Evolutionary conservation across 371 early-diverging fungal genomes (phyloP).

Genomic region (Rhizopus stolonifer): DNA sequence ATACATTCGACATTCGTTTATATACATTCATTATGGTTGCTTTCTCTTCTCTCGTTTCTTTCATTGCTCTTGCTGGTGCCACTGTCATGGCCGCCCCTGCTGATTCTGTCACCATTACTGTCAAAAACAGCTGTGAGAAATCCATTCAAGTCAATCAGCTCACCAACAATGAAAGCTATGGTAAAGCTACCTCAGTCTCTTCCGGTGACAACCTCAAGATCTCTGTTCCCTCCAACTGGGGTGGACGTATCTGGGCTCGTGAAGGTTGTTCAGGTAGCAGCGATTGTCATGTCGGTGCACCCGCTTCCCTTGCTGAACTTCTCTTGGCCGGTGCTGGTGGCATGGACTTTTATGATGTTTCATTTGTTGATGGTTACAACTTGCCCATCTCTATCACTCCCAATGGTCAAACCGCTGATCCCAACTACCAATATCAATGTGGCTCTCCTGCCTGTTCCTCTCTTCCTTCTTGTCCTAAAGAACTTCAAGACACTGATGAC

Average conservation of each 20-base stretch:
- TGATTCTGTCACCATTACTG: conserved; percentile 5
- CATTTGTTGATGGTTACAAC: conserved; percentile 43
- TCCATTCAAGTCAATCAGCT: conserved; percentile 17
- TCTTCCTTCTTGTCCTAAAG: conserved; percentile 27
- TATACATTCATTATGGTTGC: neutral
- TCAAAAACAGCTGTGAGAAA: conserved; percentile 17
- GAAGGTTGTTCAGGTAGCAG: conserved; percentile 17
- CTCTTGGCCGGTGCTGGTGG: conserved; percentile 9
- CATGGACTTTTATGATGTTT: conserved; percentile 37
- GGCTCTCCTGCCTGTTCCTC: conserved; percentile 23
- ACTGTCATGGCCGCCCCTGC: conserved; percentile 4
- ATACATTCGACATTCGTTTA: neutral
- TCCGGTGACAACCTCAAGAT: conserved; percentile 4
- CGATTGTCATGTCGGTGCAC: conserved; percentile 27
- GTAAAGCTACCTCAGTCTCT: neutral
- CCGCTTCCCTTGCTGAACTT: conserved; percentile 30
- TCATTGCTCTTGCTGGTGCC: conserved; percentile 1
- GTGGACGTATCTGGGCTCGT: conserved; percentile 39
- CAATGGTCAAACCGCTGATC: neutral
- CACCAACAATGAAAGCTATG: conserved; percentile 5
- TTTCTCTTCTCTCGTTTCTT: neutral
- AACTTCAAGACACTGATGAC: conserved; percentile 12
- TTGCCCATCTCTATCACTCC: conserved; percentile 32
- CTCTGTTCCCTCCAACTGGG: conserved; percentile 12
- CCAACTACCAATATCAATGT: conserved; percentile 21